phyloP scores from a whole-genome alignment of 176 grass and related monocot genomes.

The Oryza coarctata region DNA sequence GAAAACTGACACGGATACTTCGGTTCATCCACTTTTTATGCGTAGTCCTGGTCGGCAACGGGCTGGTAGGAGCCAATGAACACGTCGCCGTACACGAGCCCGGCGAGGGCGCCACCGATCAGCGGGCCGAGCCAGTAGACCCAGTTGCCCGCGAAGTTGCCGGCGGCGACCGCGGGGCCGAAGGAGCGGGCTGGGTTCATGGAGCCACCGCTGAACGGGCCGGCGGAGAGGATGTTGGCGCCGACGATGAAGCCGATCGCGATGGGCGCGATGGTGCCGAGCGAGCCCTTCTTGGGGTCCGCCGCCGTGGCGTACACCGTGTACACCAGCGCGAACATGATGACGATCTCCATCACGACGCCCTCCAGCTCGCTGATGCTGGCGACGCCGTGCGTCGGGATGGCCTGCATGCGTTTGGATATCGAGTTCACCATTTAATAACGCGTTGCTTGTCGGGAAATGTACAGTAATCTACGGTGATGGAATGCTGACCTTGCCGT shows the following conservation, averaged over 20 bases:
- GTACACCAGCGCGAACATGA: constrained; percentile 96
- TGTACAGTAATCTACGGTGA: background rate
- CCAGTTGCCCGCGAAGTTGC: constrained; percentile 84
- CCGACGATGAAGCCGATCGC: constrained; percentile 99
- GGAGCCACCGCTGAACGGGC: constrained; percentile 91
- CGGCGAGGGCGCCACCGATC: constrained; percentile 76
- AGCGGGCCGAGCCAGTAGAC: constrained; percentile 96
- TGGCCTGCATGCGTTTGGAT: constrained; percentile 44
- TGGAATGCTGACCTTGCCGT: constrained; percentile 51
- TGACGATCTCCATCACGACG: constrained; percentile 82
- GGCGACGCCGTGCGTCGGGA: constrained; percentile 75
- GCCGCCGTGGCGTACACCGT: constrained; percentile 94
- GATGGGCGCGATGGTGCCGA: constrained; percentile 87
- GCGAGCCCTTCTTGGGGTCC: constrained; percentile 87
- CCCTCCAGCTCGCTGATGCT: constrained; percentile 74
- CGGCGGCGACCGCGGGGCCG: constrained; percentile 72
- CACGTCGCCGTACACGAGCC: constrained; percentile 78
- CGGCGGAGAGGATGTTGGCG: constrained; percentile 91
- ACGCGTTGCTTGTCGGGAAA: background rate
- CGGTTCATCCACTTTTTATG: constrained; percentile 16
- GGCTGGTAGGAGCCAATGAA: constrained; percentile 76
- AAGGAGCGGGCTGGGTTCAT: constrained; percentile 98
- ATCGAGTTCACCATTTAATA: background rate
- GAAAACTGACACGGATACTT: background rate
- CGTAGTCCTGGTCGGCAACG: constrained; percentile 60